Conservation (phyloP, 78 protist genomes). For the Chrysochromulina tobinii region DNA sequence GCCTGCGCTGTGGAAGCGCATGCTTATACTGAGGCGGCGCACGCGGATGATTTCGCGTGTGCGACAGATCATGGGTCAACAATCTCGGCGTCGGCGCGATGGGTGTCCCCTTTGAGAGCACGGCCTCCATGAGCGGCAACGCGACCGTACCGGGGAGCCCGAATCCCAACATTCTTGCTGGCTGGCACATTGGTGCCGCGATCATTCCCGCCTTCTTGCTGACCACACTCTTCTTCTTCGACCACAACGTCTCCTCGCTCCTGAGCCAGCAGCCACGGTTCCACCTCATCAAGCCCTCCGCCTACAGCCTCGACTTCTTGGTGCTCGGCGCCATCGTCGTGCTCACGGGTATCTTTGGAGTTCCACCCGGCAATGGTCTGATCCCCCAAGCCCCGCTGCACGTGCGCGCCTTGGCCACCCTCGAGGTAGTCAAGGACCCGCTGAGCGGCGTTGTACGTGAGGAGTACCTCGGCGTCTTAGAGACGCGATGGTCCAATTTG, state of each 20-base stretch:
- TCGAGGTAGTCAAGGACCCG: background rate
- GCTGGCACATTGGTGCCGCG: background rate
- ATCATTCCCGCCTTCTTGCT: background rate
- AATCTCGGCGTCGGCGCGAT: too few relatives aligned
- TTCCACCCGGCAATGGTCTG: conserved; percentile 24
- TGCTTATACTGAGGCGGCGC: too few relatives aligned
- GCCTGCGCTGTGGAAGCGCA: too few relatives aligned
- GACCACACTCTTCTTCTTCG: conserved; percentile 12
- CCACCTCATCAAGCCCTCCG: background rate
- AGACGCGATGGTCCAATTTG: background rate
- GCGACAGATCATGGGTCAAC: too few relatives aligned
- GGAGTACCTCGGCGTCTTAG: background rate
- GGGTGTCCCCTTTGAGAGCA: too few relatives aligned
- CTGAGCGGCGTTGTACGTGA: background rate
- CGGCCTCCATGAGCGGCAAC: too few relatives aligned
- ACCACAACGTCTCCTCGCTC: conserved; percentile 26
- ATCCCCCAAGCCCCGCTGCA: conserved; percentile 40
- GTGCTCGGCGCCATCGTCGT: background rate
- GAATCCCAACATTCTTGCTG: too few relatives aligned
- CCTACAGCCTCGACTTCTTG: background rate
- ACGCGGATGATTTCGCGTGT: too few relatives aligned
- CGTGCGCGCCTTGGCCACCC: background rate
- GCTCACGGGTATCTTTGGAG: background rate
- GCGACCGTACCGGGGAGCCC: too few relatives aligned
- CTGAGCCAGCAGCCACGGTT: background rate